Evolutionary conservation across 441 rosid genomes (phyloP), one percentile per base, ranked within the genome.

Genomic region (Erysimum cheiri): DNA sequence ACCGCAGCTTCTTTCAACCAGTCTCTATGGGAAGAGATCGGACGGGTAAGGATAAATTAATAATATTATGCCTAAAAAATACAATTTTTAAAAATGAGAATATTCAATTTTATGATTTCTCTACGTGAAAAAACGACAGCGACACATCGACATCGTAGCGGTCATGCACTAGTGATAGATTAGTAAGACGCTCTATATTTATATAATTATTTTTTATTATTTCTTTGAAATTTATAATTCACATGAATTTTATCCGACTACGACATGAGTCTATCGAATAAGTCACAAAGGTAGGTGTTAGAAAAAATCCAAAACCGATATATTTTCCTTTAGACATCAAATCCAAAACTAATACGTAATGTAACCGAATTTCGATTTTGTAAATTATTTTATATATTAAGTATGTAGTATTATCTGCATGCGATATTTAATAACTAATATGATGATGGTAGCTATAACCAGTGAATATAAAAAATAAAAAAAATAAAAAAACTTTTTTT

Each of bases 1-100:
- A 81, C 92, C 19, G 95, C 95, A 4, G 90, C 95, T 55, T 84
- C 95, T n/a, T 89, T 89, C 78, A 89, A 89, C 40, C 70, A 84
- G 55, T 80, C 95, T 3, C 75, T 89, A 5, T 89, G 91, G 87
- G 82, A 85, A 65, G 83, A 80, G 69, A 88, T 88, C 58, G 94
- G 94, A 84, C 85, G 84, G 87, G 94, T 87, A 43, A 74, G 79
- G 31, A 59, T 57, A 65, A 9, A 53, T 5, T 53, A 28, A 3
- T 4, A 43, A 58, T 48, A 37, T 56, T 17, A 35, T 32, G 36
- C 22, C 32, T 47, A 8, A 55, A 19, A 6, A 65, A 65, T 10
- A 60, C 5, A 28, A 29, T 53, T 67, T 44, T 7, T n/a, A 3
- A 29, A 44, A 53, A 22, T 44, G 32, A 37, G 19, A 35, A 32